Base-by-base conservation (phyloP, 805 yeast genomes). In the Yarrowia bubula region DNA sequence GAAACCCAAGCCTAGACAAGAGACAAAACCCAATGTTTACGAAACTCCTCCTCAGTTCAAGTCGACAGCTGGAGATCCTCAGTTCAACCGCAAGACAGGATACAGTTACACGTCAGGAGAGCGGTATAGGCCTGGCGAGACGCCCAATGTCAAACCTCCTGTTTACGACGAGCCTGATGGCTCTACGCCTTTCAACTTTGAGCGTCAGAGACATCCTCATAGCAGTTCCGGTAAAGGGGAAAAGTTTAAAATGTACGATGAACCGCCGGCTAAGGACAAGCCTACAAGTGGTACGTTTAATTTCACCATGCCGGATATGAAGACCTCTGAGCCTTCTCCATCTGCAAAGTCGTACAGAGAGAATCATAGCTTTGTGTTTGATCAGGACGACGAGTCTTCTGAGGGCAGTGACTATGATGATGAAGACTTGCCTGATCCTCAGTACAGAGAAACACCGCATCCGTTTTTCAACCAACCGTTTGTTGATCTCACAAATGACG, bases 271-370 rank as follows among this genome's bases (percentile, higher is more conserved):
- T 17, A 39, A 38, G 17, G 13, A 55, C 47, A 55, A 41, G 14
- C 61, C 61, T 4, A 41, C 61, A 1, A 7, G 38, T 10, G 61
- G 61, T 17, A 6, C 47, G 7, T 55, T 55, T 38, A 55, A 55
- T 47, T 55, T 55, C 39, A 55, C 47, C 22, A 61, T 61, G 55
- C 65, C 65, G 10, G 38, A 61, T 8, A 61, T 61, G 44, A 46
- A 47, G 17, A 46, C 55, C 18, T 22, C 28, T 15, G 47, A 39
- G 10, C 61, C 61, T 28, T 41, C 61, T 31, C 35, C 60, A 8
- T 42, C 60, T 2, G 28, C 17, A 22, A 55, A 55, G 14, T 15
- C 37, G 17, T 55, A 18, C 47, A 46, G 61, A 15, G 61, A 55
- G 22, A 33, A 55, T 13, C 61, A 55, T 38, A 55, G 61, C n/a